These are phyloP conservation scores for Lepidopterella palustris DNA, from an alignment of 495 filamentous ascomycete species.

Conservation along the genomic window DNA sequence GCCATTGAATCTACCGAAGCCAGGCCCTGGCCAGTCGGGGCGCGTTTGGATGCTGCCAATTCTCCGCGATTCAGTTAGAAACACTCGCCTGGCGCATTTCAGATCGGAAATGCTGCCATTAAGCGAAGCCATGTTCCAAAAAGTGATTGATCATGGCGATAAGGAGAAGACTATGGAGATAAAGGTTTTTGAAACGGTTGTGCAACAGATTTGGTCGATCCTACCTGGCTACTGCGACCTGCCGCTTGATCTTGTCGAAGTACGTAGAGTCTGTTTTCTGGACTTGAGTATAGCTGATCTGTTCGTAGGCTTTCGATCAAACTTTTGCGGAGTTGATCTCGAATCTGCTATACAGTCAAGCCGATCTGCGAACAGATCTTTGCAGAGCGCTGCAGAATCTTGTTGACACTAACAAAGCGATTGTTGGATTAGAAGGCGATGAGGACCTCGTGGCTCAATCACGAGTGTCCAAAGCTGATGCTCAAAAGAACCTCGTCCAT, in stretches of 20 bases:
- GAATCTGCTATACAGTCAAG: conserved; percentile 87
- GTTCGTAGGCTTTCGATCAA: conserved; percentile 56
- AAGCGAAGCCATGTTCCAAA: conserved; percentile 84
- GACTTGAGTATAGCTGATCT: neutral
- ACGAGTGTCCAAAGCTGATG: conserved; percentile 66
- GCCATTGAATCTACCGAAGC: conserved; percentile 75
- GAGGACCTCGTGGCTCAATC: conserved; percentile 59
- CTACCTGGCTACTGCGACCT: conserved; percentile 94
- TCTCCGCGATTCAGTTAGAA: conserved; percentile 73
- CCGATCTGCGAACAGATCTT: conserved; percentile 75
- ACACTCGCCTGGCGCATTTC: conserved; percentile 82
- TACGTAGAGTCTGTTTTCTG: neutral
- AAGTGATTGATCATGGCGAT: conserved; percentile 68
- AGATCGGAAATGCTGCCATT: conserved; percentile 76
- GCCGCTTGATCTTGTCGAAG: conserved; percentile 65
- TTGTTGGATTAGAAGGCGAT: conserved; percentile 52
- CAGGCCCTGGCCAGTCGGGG: conserved; percentile 67
- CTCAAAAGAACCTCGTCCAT: conserved; percentile 70
- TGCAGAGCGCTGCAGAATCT: conserved; percentile 78
- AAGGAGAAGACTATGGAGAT: conserved; percentile 84
- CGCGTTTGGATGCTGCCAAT: conserved; percentile 93
- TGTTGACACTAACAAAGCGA: conserved; percentile 82
- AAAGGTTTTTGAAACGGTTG: conserved; percentile 94
- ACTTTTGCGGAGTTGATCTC: conserved; percentile 84
- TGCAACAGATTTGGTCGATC: conserved; percentile 90